These are phyloP conservation scores for Colletotrichum shisoi DNA, from an alignment of 2,329 filamentous ascomycete species.

Conservation along the genomic window DNA sequence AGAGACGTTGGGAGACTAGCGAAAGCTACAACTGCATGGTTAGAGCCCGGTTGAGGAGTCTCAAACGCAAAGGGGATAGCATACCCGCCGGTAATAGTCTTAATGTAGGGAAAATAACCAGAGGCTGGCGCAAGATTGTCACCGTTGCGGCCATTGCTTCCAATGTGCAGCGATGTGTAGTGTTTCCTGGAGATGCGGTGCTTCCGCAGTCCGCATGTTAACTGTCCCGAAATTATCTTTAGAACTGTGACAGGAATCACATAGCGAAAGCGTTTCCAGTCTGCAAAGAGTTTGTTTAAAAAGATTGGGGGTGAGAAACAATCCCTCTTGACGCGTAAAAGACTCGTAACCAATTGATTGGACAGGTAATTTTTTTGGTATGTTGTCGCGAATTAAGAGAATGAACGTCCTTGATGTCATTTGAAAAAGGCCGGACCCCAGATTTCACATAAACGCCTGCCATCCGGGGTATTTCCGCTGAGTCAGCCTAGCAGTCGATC, in stretches of 20 bases:
- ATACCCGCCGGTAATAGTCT: conserved; percentile 20
- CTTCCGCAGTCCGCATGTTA: conserved; percentile 39
- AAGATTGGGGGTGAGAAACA: background rate
- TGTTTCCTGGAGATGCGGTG: conserved; percentile 37
- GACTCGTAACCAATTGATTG: conserved; percentile 2
- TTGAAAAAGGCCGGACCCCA: conserved; percentile 4
- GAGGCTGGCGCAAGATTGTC: conserved; percentile 36
- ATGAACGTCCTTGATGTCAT: conserved; percentile 25
- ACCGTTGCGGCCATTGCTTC: conserved; percentile 38
- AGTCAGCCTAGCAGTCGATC: conserved; percentile 4
- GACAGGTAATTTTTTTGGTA: conserved; percentile 6
- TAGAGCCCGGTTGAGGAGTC: background rate
- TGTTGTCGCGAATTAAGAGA: conserved; percentile 9
- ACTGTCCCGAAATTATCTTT: conserved; percentile 11
- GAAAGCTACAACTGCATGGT: conserved; percentile 15
- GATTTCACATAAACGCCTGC: background rate
- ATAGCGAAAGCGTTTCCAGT: conserved; percentile 7
- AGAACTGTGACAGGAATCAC: conserved; percentile 18
- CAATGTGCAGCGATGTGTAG: conserved; percentile 37
- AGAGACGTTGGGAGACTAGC: background rate
- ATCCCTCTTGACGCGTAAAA: background rate
- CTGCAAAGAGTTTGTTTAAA: background rate
- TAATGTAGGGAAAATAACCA: conserved; percentile 23
- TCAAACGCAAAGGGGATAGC: background rate
- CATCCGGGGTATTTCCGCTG: conserved; percentile 19